Base-by-base conservation (phyloP, 352 stramenopile species). In the Phytophthora meadii region DNA sequence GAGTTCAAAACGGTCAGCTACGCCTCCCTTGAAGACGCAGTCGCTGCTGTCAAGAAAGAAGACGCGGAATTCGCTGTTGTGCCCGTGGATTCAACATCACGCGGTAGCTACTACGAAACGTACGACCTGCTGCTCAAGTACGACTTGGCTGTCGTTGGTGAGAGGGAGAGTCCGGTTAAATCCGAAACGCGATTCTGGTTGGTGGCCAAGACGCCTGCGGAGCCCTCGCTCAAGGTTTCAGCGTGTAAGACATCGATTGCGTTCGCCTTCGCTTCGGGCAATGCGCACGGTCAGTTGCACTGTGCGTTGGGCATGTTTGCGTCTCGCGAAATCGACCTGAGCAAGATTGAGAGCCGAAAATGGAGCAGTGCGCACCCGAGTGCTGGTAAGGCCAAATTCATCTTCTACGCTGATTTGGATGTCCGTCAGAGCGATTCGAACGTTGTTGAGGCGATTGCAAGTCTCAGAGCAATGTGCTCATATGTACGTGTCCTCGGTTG, bases 21-120 rank as follows among this genome's bases (percentile, higher is more conserved):
- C 51, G 30, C 45, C 0, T 50, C 60, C 51, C 56, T 92, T 15
- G 77, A 88, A 46, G 77, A 74, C n/a, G 77, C 74, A 14, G 82
- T 90, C 64, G 54, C 66, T 34, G 82, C 84, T 4, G 80, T 92
- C 1, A 73, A 84, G 40, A 74, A 80, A 42, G 87, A 89, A 24
- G 90, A 98, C 67, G 93, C 77, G 32, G 90, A 98, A 63, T 98
- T 98, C 77, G 95, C 89, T 5, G 87, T 98, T 24, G 50, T 99
- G 5, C 95, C 96, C 3, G 94, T 99, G 42, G 97, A 99, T 74
- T 98, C 98, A 66, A 93, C 89, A 6, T 77, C 98, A 32, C 93
- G 90, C 41, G 97, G 97, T 7, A 98, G 82, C 22, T 99, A 98
- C 70, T 97, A 99, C 76, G 93, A 97, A 49, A 98, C 98, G 69